Conservation (phyloP, 1,284 basidiomycete genomes). For the Tylopilus sp. region DNA sequence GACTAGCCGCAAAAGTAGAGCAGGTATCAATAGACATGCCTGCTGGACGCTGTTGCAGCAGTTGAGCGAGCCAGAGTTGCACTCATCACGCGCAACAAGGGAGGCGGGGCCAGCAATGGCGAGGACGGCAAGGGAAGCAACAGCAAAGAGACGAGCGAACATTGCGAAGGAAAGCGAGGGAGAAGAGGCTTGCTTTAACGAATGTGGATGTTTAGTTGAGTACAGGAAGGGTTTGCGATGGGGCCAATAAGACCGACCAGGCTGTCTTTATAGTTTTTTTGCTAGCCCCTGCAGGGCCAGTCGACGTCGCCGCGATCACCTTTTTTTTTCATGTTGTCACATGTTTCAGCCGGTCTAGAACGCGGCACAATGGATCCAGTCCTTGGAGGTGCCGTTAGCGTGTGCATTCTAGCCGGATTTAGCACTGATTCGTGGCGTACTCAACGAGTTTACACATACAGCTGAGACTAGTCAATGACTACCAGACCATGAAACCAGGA, state of each 20-base stretch:
- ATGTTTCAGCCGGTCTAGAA: slow-evolving; percentile 8
- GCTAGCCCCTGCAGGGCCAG: neutral
- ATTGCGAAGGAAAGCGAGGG: slow-evolving; percentile 8
- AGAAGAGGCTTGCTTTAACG: slow-evolving; percentile 2
- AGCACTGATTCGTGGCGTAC: too few species aligned
- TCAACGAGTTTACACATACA: too few species aligned
- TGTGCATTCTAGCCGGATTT: neutral
- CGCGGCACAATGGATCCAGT: neutral
- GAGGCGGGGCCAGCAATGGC: slow-evolving; percentile 9
- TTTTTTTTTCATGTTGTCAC: neutral
- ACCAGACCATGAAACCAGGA: too few species aligned
- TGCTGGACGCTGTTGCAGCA: slow-evolving; percentile 14
- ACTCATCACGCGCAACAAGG: slow-evolving; percentile 5
- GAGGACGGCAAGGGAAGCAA: slow-evolving; percentile 20
- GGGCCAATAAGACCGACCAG: neutral
- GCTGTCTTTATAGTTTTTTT: slow-evolving; percentile 15
- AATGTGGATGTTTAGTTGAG: slow-evolving; percentile 9
- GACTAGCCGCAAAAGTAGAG: rapidly evolving
- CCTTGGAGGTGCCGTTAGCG: neutral
- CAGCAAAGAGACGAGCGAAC: slow-evolving; percentile 25
- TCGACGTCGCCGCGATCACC: neutral
- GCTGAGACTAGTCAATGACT: too few species aligned
- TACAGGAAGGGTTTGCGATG: slow-evolving; percentile 1
- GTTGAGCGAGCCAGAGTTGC: slow-evolving; percentile 8
- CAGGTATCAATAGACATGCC: neutral